phyloP scores from a whole-genome alignment of 208 protist species.

The Acanthamoeba triangularis region DNA sequence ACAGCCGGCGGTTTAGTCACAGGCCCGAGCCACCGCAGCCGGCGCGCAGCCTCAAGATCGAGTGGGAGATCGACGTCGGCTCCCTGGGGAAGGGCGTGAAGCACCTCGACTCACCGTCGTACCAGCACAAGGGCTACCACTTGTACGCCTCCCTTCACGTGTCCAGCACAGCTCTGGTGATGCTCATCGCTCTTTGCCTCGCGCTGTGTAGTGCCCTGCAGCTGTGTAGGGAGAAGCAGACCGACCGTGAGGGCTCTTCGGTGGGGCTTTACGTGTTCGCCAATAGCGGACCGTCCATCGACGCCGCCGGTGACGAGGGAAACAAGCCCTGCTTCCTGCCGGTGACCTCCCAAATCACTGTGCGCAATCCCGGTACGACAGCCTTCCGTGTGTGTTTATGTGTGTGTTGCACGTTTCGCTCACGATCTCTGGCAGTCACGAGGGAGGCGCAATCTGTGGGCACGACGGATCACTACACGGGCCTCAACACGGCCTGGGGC shows the following conservation, averaged over 20 bases:
- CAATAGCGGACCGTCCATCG: background rate
- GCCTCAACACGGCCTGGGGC: background rate
- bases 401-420: too few species aligned
- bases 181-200: background rate
- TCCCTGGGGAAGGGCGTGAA: background rate
- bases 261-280: background rate
- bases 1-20: background rate
- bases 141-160: background rate
- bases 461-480: constrained; percentile 13
- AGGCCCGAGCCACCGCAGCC: background rate
- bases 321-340: background rate
- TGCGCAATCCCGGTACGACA: background rate
- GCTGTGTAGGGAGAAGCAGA: background rate
- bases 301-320: background rate
- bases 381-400: too few species aligned
- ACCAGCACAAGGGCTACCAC: background rate
- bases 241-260: background rate
- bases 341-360: background rate
- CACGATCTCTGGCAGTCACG: background rate
- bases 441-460: background rate
- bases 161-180: too few species aligned
- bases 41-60: background rate
- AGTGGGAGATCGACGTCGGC: background rate
- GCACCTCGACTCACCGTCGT: background rate
- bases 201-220: background rate